A percentile compares a stretch with the other conserved stretches of the same genome.
Evolutionary conservation across 169 alveolate species (phyloP).

Genomic region (Plasmodium sp.): DNA sequence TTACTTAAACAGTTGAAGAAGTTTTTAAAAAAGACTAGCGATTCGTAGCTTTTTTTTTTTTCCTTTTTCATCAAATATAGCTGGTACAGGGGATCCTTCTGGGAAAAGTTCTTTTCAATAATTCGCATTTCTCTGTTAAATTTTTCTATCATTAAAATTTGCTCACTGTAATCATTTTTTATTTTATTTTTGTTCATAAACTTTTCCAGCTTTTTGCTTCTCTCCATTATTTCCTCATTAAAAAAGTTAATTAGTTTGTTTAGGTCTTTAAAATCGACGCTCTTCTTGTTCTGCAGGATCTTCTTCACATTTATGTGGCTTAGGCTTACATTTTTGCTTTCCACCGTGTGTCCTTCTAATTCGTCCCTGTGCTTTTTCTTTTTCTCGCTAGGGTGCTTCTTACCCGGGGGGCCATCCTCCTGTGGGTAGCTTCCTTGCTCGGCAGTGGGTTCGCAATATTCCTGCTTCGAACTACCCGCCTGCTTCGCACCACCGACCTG

Average conservation of each 20-base stretch:
- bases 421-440: not conserved
- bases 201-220: slow-evolving; percentile 51
- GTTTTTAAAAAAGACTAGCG: slow-evolving; percentile 49
- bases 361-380: not conserved
- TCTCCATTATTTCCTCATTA: slow-evolving; percentile 46
- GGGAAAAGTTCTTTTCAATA: slow-evolving; percentile 1
- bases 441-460: not conserved
- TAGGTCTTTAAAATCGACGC: slow-evolving; percentile 47
- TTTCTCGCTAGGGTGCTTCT: not conserved
- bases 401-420: not conserved
- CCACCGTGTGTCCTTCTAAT: not conserved
- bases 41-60: slow-evolving; percentile 58
- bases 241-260: slow-evolving; percentile 35
- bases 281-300: slow-evolving; percentile 48
- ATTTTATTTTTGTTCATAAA: slow-evolving; percentile 50
- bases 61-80: slow-evolving; percentile 43
- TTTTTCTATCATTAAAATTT: slow-evolving; percentile 35
- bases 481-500: not conserved
- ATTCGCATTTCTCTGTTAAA: slow-evolving; percentile 45
- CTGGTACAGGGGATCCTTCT: slow-evolving; percentile 3
- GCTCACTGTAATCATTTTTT: slow-evolving; percentile 62
- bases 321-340: slow-evolving; percentile 18
- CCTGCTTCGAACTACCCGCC: not conserved
- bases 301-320: slow-evolving; percentile 38
- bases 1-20: slow-evolving; percentile 57